These are phyloP conservation scores for Emergomyces orientalis DNA, from an alignment of 2,329 filamentous ascomycete species.

Conservation along the genomic window DNA sequence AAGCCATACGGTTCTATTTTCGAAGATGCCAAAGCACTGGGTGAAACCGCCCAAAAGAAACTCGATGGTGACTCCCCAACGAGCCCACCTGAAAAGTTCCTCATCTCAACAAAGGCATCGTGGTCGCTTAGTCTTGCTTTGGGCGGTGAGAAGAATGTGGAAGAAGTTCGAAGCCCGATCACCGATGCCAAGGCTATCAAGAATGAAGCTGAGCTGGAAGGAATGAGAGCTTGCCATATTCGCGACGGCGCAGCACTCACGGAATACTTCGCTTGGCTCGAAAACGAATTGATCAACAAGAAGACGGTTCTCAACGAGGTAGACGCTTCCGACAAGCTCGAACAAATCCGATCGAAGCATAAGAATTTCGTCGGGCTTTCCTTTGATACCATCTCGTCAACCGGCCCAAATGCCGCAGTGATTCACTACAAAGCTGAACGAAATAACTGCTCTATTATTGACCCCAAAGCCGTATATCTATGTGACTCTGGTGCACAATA, in stretches of 20 bases:
- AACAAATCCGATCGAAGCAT: slow-evolving; percentile 50
- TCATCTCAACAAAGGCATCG: slow-evolving; percentile 80
- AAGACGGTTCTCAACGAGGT: slow-evolving; percentile 75
- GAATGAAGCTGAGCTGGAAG: slow-evolving; percentile 77
- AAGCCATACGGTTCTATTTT: slow-evolving; percentile 79
- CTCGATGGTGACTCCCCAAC: slow-evolving; percentile 31
- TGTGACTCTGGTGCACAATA: slow-evolving; percentile 98
- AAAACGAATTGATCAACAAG: slow-evolving; percentile 71
- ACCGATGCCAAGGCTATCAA: slow-evolving; percentile 90
- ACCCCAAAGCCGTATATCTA: slow-evolving; percentile 78
- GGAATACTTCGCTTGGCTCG: slow-evolving; percentile 94
- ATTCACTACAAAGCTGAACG: slow-evolving; percentile 92
- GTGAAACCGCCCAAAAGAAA: slow-evolving; percentile 34
- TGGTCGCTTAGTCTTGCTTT: slow-evolving; percentile 85
- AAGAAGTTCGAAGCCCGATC: slow-evolving; percentile 78
- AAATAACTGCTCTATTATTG: slow-evolving; percentile 70
- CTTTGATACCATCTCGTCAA: slow-evolving; percentile 93
- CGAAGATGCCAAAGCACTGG: slow-evolving; percentile 60
- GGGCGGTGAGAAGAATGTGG: slow-evolving; percentile 74
- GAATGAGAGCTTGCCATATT: slow-evolving; percentile 90
- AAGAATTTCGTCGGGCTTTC: slow-evolving; percentile 80
- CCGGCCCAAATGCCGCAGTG: slow-evolving; percentile 81
- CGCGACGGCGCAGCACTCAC: slow-evolving; percentile 84
- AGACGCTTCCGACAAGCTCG: slow-evolving; percentile 81
- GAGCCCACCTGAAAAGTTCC: slow-evolving; percentile 49